phyloP scores from a whole-genome alignment of 148 eudicot species.

The Camellia granthamiana region DNA sequence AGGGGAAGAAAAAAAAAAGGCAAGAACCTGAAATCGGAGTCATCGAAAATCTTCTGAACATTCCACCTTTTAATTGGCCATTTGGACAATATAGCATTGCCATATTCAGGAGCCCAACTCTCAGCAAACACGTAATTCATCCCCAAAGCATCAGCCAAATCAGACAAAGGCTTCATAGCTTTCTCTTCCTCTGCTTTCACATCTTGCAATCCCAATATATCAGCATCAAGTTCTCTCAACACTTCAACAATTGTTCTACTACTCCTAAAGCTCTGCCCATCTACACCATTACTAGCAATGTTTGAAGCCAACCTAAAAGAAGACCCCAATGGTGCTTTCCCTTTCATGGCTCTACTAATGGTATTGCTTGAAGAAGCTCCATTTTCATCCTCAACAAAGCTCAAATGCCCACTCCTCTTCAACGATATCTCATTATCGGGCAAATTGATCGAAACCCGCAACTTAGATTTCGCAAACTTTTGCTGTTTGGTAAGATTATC shows the following conservation, averaged over 20 bases:
- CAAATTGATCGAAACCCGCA: conserved; percentile 63
- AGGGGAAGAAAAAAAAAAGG: background rate
- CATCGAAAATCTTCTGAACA: conserved; percentile 78
- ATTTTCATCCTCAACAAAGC: conserved; percentile 25
- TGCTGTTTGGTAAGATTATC: conserved; percentile 27
- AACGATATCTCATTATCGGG: conserved; percentile 70
- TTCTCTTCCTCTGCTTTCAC: conserved; percentile 92
- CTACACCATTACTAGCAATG: background rate
- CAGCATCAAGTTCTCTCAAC: conserved; percentile 75
- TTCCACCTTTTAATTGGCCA: conserved; percentile 84
- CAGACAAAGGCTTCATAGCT: conserved; percentile 79
- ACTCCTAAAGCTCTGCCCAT: conserved; percentile 22
- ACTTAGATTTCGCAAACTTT: conserved; percentile 49
- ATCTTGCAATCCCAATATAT: conserved; percentile 81
- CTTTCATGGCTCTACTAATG: conserved; percentile 26
- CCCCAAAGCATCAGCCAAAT: conserved; percentile 73
- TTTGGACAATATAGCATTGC: conserved; percentile 79
- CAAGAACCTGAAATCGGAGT: conserved; percentile 82
- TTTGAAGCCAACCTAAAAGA: conserved; percentile 21
- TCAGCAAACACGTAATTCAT: conserved; percentile 93
- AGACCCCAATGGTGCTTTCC: conserved; percentile 41
- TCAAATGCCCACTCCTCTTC: conserved; percentile 35
- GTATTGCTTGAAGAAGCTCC: conserved; percentile 13
- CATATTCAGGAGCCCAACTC: conserved; percentile 99
- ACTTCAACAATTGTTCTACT: conserved; percentile 62